Conservation (phyloP, 2,329 filamentous ascomycete genomes). For the Mycosphaerella sp. region DNA sequence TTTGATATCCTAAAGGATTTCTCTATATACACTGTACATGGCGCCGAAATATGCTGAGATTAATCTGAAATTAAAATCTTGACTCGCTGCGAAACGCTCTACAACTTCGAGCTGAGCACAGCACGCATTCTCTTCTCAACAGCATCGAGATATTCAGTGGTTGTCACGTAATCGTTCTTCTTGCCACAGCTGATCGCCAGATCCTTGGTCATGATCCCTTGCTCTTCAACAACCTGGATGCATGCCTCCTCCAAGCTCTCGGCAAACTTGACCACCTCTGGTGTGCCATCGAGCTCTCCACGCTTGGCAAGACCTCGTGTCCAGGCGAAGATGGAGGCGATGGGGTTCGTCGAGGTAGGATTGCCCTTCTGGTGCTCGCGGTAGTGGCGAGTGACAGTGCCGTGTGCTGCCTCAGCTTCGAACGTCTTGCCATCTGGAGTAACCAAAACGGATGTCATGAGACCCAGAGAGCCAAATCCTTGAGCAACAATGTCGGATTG, state of each 20-base stretch:
- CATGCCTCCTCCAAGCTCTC: slow-evolving; percentile 89
- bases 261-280: slow-evolving; percentile 83
- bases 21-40: slow-evolving; percentile 6
- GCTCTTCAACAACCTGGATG: slow-evolving; percentile 85
- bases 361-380: slow-evolving; percentile 97
- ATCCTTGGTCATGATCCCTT: slow-evolving; percentile 99
- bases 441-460: slow-evolving; percentile 97
- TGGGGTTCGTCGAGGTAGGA: slow-evolving; percentile 97
- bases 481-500: slow-evolving; percentile 98
- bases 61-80: not conserved
- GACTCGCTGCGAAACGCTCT: slow-evolving; percentile 4
- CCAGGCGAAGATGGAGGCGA: slow-evolving; percentile 99
- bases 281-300: slow-evolving; percentile 86
- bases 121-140: slow-evolving; percentile 85
- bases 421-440: slow-evolving; percentile 96
- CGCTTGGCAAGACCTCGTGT: slow-evolving; percentile 90
- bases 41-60: not conserved
- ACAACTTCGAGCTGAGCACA: slow-evolving; percentile 71
- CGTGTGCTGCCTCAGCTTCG: slow-evolving; percentile 96
- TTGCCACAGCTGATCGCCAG: slow-evolving; percentile 90
- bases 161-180: slow-evolving; percentile 85
- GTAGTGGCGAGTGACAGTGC: slow-evolving; percentile 97
- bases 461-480: slow-evolving; percentile 93
- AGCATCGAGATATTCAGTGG: slow-evolving; percentile 81
- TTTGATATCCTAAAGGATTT: not conserved